A percentile compares a stretch with the other conserved stretches of the same genome.
phyloP scores from a whole-genome alignment of 805 yeast species.

The Cyberlindnera samutprakarnensis region DNA sequence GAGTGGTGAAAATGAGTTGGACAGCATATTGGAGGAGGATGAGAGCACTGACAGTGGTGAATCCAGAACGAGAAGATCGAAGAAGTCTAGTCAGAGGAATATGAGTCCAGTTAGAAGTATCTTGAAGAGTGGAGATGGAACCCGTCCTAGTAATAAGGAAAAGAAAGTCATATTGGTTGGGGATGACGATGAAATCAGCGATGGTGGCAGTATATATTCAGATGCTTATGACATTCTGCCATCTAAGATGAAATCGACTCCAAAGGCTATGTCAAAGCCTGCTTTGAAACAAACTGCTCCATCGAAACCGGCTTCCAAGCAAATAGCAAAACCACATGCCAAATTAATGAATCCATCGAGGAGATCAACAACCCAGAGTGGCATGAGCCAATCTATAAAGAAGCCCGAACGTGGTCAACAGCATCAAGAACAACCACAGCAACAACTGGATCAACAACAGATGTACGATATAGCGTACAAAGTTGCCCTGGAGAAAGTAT shows the following conservation, averaged over 20 bases:
- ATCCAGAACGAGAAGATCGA: neutral
- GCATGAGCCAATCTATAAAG: too few relatives aligned
- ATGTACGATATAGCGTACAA: slow-evolving; percentile 48
- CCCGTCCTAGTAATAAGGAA: slow-evolving; percentile 1
- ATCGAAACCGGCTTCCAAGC: neutral
- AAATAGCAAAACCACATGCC: too few relatives aligned
- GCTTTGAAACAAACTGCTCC: too few relatives aligned
- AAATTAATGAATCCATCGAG: too few relatives aligned
- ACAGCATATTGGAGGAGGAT: slow-evolving; percentile 24
- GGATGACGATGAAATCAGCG: slow-evolving; percentile 12
- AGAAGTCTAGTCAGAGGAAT: neutral
- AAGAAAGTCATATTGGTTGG: slow-evolving; percentile 9
- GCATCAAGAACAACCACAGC: neutral
- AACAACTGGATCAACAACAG: slow-evolving; percentile 26
- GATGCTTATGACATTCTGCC: slow-evolving; percentile 18
- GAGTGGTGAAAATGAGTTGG: slow-evolving; percentile 23
- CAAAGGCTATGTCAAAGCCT: too few relatives aligned
- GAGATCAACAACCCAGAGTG: too few relatives aligned
- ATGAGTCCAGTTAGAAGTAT: slow-evolving; percentile 11
- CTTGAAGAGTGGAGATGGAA: slow-evolving; percentile 8
- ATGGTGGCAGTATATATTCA: slow-evolving; percentile 19
- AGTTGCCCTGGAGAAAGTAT: slow-evolving; percentile 49
- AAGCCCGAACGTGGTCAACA: neutral
- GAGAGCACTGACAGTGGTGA: slow-evolving; percentile 3
- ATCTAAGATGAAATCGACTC: neutral